phyloP scores from a whole-genome alignment of 106 monocot species.

The Dendrobium officinale region DNA sequence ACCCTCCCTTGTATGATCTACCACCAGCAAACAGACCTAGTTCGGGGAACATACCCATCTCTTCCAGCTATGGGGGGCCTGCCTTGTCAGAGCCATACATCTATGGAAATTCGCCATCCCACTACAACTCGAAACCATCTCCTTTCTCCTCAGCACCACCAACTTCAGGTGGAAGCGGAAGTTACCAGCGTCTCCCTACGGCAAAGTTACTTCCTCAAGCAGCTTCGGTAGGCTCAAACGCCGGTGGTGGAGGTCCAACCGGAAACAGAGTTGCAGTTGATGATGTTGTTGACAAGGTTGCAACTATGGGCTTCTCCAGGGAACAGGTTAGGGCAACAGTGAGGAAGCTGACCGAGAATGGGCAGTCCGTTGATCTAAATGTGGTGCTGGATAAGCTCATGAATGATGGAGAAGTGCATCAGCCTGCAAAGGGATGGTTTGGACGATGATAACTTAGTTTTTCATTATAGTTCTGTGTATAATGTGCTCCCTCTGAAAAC shows the following conservation, averaged over 20 bases:
- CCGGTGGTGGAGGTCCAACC: conserved; percentile 13
- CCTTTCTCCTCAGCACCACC: conserved; percentile 27
- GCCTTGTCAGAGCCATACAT: conserved; percentile 38
- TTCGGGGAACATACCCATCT: conserved; percentile 25
- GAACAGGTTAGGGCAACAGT: conserved; percentile 28
- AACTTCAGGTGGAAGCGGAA: conserved; percentile 24
- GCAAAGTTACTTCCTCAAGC: conserved; percentile 50
- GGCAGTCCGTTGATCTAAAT: conserved; percentile 63
- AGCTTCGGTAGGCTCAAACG: conserved; percentile 19
- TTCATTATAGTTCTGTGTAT: not conserved
- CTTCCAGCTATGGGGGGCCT: conserved; percentile 36
- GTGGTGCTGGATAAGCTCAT: conserved; percentile 73
- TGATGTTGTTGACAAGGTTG: conserved; percentile 61
- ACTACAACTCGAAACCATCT: conserved; percentile 32
- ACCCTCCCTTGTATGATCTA: conserved; percentile 33
- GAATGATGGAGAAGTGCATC: conserved; percentile 48
- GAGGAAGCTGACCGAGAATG: conserved; percentile 31
- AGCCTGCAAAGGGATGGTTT: conserved; percentile 46
- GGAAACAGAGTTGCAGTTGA: conserved; percentile 40
- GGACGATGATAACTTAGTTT: conserved; percentile 21
- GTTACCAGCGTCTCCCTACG: conserved; percentile 38
- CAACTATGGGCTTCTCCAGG: conserved; percentile 48
- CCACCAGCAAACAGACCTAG: conserved; percentile 25
- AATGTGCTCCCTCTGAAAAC: not conserved
- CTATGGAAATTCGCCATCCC: conserved; percentile 46